Evolutionary conservation across 208 protist genomes (phyloP).

Genomic region (Trypanosoma platydactyli): DNA sequence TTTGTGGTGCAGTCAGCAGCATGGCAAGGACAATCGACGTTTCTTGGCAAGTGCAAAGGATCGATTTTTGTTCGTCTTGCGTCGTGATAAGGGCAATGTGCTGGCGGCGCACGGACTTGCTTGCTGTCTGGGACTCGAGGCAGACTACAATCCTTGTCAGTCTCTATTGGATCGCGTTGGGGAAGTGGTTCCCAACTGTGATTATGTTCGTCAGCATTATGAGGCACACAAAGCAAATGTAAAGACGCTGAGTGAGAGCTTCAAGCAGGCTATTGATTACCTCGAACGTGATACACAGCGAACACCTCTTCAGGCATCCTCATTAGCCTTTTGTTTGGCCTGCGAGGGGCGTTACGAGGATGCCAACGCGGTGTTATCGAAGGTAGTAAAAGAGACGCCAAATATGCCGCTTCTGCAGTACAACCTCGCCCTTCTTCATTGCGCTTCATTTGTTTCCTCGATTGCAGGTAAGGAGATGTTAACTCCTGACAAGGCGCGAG

Average conservation of each 20-base stretch:
- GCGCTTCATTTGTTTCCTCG: constrained; percentile 57
- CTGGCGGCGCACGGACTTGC: constrained; percentile 80
- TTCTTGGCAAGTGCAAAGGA: constrained; percentile 52
- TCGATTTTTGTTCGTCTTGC: constrained; percentile 56
- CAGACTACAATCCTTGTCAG: constrained; percentile 56
- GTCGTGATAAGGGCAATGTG: constrained; percentile 67
- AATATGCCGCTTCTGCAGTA: constrained; percentile 66
- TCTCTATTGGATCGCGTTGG: constrained; percentile 71
- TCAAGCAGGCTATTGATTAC: constrained; percentile 82
- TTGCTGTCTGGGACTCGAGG: constrained; percentile 77
- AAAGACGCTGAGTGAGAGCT: constrained; percentile 69
- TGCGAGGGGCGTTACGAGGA: constrained; percentile 55
- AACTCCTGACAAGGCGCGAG: constrained; percentile 39
- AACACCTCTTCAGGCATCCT: constrained; percentile 56
- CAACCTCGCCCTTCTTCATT: constrained; percentile 73
- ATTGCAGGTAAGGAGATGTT: constrained; percentile 37
- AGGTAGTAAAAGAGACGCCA: constrained; percentile 24
- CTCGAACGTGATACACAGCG: constrained; percentile 35
- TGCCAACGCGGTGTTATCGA: constrained; percentile 51
- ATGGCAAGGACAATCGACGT: constrained; percentile 38
- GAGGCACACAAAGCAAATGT: constrained; percentile 74
- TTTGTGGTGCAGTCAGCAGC: constrained; percentile 69
- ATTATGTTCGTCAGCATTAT: constrained; percentile 44
- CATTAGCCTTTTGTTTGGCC: constrained; percentile 74
- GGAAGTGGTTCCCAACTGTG: constrained; percentile 62